These are phyloP conservation scores for Rhizopogon vesiculosus DNA, from an alignment of 768 basidiomycete genomes.

Conservation along the genomic window DNA sequence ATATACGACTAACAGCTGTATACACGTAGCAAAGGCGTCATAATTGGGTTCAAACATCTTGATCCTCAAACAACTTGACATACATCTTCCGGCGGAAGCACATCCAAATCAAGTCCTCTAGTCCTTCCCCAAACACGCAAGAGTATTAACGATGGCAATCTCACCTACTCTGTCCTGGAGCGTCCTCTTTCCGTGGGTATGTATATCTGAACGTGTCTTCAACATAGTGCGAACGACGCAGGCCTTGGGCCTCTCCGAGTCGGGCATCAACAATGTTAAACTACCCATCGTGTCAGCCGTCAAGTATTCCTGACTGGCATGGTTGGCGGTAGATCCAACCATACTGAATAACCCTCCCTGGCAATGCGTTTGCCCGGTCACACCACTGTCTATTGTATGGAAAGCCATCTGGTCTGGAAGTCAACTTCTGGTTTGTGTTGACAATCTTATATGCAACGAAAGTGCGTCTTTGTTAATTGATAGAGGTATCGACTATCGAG, in stretches of 20 bases:
- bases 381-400: constrained; percentile 18
- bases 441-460: too few species aligned
- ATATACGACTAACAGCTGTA: too few species aligned
- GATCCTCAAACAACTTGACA: neutral
- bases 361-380: neutral
- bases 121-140: constrained; percentile 5
- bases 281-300: neutral
- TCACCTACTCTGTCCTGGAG: neutral
- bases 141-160: constrained; percentile 2
- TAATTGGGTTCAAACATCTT: neutral
- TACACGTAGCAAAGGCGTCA: too few species aligned
- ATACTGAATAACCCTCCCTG: neutral
- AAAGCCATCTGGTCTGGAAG: constrained; percentile 7
- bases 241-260: neutral
- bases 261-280: neutral
- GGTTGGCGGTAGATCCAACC: neutral
- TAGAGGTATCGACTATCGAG: too few species aligned
- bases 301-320: neutral
- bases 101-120: neutral
- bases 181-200: neutral
- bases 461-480: too few species aligned
- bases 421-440: too few species aligned
- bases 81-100: neutral
- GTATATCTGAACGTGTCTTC: neutral
- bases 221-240: neutral